Conservation (phyloP, 345 rosid species). For the Hypericum perforatum region DNA sequence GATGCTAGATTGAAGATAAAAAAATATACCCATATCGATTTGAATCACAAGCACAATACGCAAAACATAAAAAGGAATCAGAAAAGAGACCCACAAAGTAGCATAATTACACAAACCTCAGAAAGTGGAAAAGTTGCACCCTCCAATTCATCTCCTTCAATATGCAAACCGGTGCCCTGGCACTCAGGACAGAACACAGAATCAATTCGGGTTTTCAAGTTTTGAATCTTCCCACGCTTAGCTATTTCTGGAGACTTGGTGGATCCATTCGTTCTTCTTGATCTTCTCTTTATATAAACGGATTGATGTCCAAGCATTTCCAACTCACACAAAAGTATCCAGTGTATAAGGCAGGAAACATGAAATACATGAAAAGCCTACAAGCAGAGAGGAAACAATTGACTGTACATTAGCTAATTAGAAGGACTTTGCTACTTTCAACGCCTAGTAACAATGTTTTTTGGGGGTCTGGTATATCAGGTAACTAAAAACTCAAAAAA, state of each 20-base stretch:
- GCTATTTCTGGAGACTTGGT: conserved; percentile 26
- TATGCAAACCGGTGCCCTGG: conserved; percentile 68
- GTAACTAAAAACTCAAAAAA: neutral
- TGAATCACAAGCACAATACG: neutral
- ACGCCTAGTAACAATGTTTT: neutral
- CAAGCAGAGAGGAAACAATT: conserved; percentile 5
- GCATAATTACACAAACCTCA: conserved; percentile 41
- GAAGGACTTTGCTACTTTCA: neutral
- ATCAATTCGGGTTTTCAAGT: conserved; percentile 29
- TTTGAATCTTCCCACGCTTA: conserved; percentile 23
- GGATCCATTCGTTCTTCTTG: conserved; percentile 38
- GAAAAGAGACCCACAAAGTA: neutral
- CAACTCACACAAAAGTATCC: conserved; percentile 78
- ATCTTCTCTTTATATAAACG: conserved; percentile 35
- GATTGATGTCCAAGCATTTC: conserved; percentile 43
- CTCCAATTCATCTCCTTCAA: conserved; percentile 56
- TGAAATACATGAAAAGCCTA: conserved; percentile 89
- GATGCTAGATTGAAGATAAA: too few relatives aligned
- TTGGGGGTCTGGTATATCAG: neutral
- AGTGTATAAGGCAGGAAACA: conserved; percentile 79
- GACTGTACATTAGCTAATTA: neutral
- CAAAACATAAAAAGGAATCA: neutral
- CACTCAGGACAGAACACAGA: conserved; percentile 88
- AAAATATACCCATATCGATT: too few relatives aligned
- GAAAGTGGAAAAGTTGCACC: conserved; percentile 51